Conservation (phyloP, 805 yeast species). For the Cyberlindnera xishuangbannaensis region DNA sequence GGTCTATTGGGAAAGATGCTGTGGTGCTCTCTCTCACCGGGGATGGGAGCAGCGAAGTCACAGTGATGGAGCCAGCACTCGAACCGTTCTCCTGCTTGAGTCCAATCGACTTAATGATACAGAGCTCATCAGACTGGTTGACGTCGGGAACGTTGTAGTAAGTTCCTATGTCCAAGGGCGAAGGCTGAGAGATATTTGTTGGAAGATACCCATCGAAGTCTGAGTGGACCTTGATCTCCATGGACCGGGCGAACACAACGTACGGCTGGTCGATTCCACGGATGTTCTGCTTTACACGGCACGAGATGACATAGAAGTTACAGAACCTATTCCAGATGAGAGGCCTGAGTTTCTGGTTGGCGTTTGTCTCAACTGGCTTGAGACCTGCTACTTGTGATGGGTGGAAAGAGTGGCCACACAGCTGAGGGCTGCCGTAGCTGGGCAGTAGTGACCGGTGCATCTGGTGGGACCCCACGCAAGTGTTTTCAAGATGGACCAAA, state of each 20-base stretch:
- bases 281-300: conserved; percentile 14
- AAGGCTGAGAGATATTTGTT: conserved; percentile 7
- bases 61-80: conserved; percentile 9
- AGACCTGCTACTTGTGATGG: conserved; percentile 16
- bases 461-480: conserved; percentile 5
- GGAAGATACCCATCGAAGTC: conserved; percentile 5
- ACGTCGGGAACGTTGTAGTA: conserved; percentile 12
- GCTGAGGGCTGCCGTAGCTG: conserved; percentile 16
- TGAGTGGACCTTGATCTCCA: conserved; percentile 14
- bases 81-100: conserved; percentile 3
- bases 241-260: conserved; percentile 15
- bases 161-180: conserved; percentile 5
- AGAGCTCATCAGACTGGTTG: conserved; percentile 10
- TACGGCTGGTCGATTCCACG: conserved; percentile 9
- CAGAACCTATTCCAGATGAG: conserved; percentile 6
- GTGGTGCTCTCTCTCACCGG: conserved; percentile 3
- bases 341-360: conserved; percentile 3
- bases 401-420: conserved; percentile 15
- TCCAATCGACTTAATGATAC: conserved; percentile 11
- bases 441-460: conserved; percentile 13
- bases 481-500: conserved; percentile 12
- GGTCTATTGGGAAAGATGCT: conserved; percentile 8
- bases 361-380: conserved; percentile 3
- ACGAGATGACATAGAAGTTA: conserved; percentile 14
- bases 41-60: conserved; percentile 9